A percentile compares a stretch with the other conserved stretches of the same genome.
phyloP scores from a whole-genome alignment of 306 rosid genomes.

The Datisca glomerata region DNA sequence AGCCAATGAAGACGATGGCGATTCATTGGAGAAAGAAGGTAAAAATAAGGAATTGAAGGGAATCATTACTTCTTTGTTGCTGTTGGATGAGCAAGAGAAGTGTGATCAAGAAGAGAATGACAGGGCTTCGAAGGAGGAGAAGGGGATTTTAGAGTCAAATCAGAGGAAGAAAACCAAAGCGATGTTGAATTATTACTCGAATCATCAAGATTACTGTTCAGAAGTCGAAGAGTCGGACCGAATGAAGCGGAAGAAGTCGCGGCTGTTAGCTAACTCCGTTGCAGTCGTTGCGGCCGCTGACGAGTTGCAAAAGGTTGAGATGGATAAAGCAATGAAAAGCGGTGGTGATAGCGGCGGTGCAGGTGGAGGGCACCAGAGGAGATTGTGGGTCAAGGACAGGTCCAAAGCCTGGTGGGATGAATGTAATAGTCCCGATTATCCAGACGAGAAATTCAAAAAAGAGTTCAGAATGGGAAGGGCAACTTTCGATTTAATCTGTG shows the following conservation, averaged over 20 bases:
- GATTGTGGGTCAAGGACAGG: constrained; percentile 92
- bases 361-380: constrained; percentile 30
- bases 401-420: constrained; percentile 99
- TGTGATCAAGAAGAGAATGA: constrained; percentile 27
- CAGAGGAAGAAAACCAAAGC: constrained; percentile 40
- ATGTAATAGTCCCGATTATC: constrained; percentile 67
- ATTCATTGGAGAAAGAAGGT: constrained; percentile 8
- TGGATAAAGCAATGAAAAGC: constrained; percentile 6
- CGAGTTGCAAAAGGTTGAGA: constrained; percentile 12
- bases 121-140: constrained; percentile 33
- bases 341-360: constrained; percentile 11
- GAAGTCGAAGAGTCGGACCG: constrained; percentile 41
- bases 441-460: constrained; percentile 70
- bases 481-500: constrained; percentile 73
- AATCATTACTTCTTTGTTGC: constrained; percentile 33
- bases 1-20: constrained; percentile 12
- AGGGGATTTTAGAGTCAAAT: constrained; percentile 24
- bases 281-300: constrained; percentile 19
- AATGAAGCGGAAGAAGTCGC: constrained; percentile 34
- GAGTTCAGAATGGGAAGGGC: constrained; percentile 76
- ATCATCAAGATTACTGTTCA: constrained; percentile 28
- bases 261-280: constrained; percentile 21
- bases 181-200: constrained; percentile 36
- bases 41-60: constrained; percentile 45
- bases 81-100: constrained; percentile 53